Percentiles rank a stretch among this genome's conserved stretches.
Conservation (phyloP, 2,329 filamentous ascomycete genomes). For the Xenoacremonium recifei region DNA sequence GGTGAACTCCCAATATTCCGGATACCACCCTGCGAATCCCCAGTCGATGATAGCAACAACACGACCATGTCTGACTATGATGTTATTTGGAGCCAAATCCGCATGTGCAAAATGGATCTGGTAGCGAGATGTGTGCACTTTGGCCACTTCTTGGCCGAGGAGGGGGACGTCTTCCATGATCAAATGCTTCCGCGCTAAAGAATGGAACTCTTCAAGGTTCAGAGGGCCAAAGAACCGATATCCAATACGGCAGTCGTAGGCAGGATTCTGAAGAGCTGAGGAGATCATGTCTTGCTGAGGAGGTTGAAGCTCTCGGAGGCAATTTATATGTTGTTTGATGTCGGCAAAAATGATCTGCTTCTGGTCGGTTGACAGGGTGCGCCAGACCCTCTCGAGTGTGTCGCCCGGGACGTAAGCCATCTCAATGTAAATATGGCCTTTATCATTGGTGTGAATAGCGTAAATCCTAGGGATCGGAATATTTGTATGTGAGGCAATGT, state of each 20-base stretch:
- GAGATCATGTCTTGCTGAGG: slow-evolving; percentile 18
- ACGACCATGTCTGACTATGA: slow-evolving; percentile 24
- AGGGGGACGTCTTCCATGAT: slow-evolving; percentile 21
- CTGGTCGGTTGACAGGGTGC: slow-evolving; percentile 18
- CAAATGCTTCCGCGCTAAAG: slow-evolving; percentile 18
- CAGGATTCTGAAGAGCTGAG: slow-evolving; percentile 25
- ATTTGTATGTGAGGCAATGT: slow-evolving; percentile 24
- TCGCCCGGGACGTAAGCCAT: slow-evolving; percentile 24
- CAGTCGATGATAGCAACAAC: slow-evolving; percentile 31
- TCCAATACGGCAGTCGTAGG: slow-evolving; percentile 26
- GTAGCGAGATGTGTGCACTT: slow-evolving; percentile 22
- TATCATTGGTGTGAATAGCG: slow-evolving; percentile 16
- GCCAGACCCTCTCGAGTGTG: slow-evolving; percentile 17
- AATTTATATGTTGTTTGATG: slow-evolving; percentile 19
- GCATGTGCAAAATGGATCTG: slow-evolving; percentile 25
- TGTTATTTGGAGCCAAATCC: slow-evolving; percentile 25
- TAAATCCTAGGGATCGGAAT: slow-evolving; percentile 28
- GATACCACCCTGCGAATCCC: slow-evolving; percentile 34
- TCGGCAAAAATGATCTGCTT: slow-evolving; percentile 19
- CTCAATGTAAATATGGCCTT: slow-evolving; percentile 22
- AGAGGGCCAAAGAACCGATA: slow-evolving; percentile 24
- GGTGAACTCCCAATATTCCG: slow-evolving; percentile 32
- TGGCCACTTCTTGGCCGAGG: slow-evolving; percentile 21
- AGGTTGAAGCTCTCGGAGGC: slow-evolving; percentile 23
- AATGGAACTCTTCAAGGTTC: slow-evolving; percentile 24